phyloP scores from a whole-genome alignment of 192 early-diverging fungal genomes.

The Podochytrium sp. region DNA sequence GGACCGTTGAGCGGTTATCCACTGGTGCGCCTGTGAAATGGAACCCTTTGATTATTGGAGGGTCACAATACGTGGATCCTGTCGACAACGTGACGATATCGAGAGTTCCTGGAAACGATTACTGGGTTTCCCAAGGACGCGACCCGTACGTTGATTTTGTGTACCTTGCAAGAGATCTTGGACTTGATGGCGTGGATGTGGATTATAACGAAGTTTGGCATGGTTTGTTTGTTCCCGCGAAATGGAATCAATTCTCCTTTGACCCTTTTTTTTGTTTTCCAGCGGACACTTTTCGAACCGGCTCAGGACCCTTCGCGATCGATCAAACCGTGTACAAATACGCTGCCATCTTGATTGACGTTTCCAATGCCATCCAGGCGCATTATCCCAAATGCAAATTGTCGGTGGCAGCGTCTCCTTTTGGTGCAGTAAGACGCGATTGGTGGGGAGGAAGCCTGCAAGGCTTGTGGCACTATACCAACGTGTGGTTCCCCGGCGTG shows the following conservation, averaged over 20 bases:
- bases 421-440: not conserved
- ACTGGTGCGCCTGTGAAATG: not conserved
- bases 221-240: not conserved
- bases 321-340: conserved; percentile 32
- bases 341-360: conserved; percentile 58
- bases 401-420: not conserved
- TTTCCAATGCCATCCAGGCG: conserved; percentile 63
- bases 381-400: conserved; percentile 30
- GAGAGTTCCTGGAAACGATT: conserved; percentile 1
- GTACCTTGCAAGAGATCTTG: not conserved
- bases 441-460: conserved; percentile 18
- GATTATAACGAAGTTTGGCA: conserved; percentile 22
- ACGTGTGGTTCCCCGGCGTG: conserved; percentile 1
- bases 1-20: not conserved
- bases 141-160: conserved; percentile 13
- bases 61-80: not conserved
- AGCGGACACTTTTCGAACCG: conserved; percentile 15
- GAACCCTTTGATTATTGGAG: conserved; percentile 13
- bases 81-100: not conserved
- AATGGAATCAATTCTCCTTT: too few relatives aligned
- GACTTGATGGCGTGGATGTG: conserved; percentile 11
- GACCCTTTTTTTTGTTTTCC: not conserved
- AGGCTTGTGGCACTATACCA: not conserved
- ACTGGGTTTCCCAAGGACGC: not conserved
- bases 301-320: conserved; percentile 12